Conservation (phyloP, 306 rosid species). For the Vachellia pachyceras region DNA sequence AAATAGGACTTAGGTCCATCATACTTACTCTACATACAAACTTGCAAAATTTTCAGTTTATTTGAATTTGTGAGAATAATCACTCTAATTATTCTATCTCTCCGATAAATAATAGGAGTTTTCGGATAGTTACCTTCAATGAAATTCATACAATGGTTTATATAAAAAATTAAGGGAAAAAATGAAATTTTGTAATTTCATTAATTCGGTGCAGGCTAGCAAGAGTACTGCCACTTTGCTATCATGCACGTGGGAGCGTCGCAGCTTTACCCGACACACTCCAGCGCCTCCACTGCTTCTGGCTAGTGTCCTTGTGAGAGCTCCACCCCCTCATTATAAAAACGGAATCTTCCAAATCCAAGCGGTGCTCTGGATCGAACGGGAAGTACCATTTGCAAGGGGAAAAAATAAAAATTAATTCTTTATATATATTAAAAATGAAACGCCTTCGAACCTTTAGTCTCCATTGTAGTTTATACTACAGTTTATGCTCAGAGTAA, state of each 20-base stretch:
- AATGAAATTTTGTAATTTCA: no score
- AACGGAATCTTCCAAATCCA: background rate
- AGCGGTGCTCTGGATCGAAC: background rate
- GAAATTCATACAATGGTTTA: no score
- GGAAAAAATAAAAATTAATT: background rate
- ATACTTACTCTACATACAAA: no score
- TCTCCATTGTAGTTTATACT: slow-evolving; percentile 2
- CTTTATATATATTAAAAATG: no score
- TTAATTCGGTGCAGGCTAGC: no score
- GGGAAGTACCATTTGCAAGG: background rate
- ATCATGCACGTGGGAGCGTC: background rate
- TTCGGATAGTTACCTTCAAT: no score
- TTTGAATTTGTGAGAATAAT: no score
- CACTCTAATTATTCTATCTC: no score
- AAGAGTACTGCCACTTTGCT: background rate
- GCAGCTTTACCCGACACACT: background rate
- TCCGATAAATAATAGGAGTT: no score
- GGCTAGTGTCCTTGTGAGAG: background rate
- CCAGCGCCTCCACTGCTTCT: background rate
- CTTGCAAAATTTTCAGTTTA: no score
- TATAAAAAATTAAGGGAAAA: no score
- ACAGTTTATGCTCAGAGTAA: background rate
- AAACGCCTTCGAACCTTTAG: slow-evolving; percentile 13
- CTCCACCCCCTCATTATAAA: background rate
- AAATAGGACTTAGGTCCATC: no score